Evolutionary conservation across 2,329 filamentous ascomycete species (phyloP).

Genomic region (Penicillium fuscoglaucum): DNA sequence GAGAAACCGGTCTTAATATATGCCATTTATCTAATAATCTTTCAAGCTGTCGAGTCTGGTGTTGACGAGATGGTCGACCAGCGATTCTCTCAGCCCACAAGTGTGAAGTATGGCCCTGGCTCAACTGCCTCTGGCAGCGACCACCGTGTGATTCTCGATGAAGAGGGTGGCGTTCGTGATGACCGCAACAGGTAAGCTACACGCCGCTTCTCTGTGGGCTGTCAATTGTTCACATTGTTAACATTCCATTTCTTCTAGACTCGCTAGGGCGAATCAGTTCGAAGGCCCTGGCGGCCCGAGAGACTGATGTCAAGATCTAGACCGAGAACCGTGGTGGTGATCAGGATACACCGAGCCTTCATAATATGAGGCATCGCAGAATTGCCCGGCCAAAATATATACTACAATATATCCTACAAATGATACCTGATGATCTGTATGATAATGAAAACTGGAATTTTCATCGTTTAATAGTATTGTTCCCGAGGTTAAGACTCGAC

Average conservation of each 20-base stretch:
- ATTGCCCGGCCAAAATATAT: constrained; percentile 18
- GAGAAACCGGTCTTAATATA: neutral
- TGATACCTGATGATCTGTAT: constrained; percentile 9
- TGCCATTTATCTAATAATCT: constrained; percentile 1
- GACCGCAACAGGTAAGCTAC: constrained; percentile 38
- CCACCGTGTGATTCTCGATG: constrained; percentile 42
- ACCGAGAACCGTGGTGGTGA: constrained; percentile 28
- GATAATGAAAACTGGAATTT: constrained; percentile 2
- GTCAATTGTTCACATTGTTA: neutral
- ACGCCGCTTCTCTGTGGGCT: neutral
- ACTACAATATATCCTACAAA: constrained; percentile 16
- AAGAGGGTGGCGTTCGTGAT: constrained; percentile 44
- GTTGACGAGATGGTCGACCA: constrained; percentile 42
- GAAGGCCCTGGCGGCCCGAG: constrained; percentile 39
- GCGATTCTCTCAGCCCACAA: constrained; percentile 38
- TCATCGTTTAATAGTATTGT: neutral
- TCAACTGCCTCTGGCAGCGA: constrained; percentile 39
- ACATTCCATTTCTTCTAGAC: constrained; percentile 21
- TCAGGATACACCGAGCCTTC: constrained; percentile 18
- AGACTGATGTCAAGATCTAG: constrained; percentile 33
- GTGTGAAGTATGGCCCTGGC: constrained; percentile 41
- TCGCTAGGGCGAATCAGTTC: constrained; percentile 40
- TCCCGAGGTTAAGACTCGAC: neutral
- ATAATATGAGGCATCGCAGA: constrained; percentile 27
- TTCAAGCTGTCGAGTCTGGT: constrained; percentile 42